phyloP scores from a whole-genome alignment of 2,329 filamentous ascomycete species.

The Diaporthe capsici region DNA sequence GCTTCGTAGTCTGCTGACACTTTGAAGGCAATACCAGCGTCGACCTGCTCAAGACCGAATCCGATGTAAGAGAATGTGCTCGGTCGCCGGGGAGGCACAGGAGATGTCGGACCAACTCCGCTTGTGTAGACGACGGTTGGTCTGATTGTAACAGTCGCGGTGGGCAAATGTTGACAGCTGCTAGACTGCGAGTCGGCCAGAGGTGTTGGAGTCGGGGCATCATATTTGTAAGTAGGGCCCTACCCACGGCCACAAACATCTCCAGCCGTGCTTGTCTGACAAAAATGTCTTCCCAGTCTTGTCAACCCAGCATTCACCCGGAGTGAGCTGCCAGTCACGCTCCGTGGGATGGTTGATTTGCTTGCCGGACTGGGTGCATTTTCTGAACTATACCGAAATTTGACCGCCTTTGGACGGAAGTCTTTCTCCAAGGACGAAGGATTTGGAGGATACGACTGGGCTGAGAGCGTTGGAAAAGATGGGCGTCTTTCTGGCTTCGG shows the following conservation, averaged over 20 bases:
- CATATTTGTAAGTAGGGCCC: conserved; percentile 4
- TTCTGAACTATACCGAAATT: neutral
- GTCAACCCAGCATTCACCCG: neutral
- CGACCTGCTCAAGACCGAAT: neutral
- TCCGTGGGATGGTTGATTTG: neutral
- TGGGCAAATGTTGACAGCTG: neutral
- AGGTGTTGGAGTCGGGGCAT: neutral
- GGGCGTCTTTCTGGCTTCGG: neutral
- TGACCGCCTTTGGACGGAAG: neutral
- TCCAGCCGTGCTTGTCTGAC: neutral
- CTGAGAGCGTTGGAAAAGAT: neutral
- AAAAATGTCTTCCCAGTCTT: neutral
- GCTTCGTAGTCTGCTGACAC: neutral
- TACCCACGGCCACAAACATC: neutral
- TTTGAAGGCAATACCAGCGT: neutral
- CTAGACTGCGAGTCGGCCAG: neutral
- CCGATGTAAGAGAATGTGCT: neutral
- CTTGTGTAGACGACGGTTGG: neutral
- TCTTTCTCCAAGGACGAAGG: neutral
- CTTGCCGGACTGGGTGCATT: neutral
- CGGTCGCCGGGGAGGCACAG: neutral
- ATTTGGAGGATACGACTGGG: neutral
- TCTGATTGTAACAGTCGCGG: neutral
- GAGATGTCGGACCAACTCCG: neutral
- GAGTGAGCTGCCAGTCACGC: conserved; percentile 3